phyloP scores from a whole-genome alignment of 306 rosid species.

The Astragalus glycyphyllos region DNA sequence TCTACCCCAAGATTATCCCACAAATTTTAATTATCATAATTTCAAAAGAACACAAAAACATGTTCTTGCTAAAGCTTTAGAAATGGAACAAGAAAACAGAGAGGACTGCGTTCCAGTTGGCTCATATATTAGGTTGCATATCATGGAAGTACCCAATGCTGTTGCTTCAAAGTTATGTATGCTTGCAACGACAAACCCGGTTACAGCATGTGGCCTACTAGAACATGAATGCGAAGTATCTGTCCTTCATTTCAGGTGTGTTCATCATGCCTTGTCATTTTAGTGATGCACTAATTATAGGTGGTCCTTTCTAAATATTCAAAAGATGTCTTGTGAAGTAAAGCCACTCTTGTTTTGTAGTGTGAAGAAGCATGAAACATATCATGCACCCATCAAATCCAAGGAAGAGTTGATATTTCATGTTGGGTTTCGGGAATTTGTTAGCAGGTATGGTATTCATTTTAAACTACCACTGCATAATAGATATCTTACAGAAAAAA shows the following conservation, averaged over 20 bases:
- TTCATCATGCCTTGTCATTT: constrained; percentile 30
- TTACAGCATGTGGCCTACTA: constrained; percentile 85
- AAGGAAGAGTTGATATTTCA: constrained; percentile 85
- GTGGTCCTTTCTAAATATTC: constrained; percentile 22
- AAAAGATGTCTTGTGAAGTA: neutral
- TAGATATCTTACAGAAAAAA: neutral
- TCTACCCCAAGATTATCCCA: constrained; percentile 76
- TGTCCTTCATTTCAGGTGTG: constrained; percentile 91
- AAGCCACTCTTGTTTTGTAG: constrained; percentile 51
- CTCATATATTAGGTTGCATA: constrained; percentile 76
- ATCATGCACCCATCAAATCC: constrained; percentile 72
- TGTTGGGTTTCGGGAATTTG: constrained; percentile 89
- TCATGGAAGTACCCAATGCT: constrained; percentile 67
- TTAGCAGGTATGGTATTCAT: constrained; percentile 66
- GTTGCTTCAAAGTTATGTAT: constrained; percentile 68
- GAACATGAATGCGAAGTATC: constrained; percentile 95
- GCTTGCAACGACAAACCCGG: constrained; percentile 53
- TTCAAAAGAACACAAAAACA: constrained; percentile 74
- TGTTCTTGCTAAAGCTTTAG: constrained; percentile 80
- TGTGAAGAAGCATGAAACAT: constrained; percentile 78
- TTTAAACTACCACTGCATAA: neutral
- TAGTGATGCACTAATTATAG: neutral
- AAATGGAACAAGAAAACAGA: constrained; percentile 59
- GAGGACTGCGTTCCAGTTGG: constrained; percentile 66
- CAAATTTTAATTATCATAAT: constrained; percentile 81